Evolutionary conservation across 192 early-diverging fungal genomes (phyloP).

Genomic region (Chytriomyces sp.): DNA sequence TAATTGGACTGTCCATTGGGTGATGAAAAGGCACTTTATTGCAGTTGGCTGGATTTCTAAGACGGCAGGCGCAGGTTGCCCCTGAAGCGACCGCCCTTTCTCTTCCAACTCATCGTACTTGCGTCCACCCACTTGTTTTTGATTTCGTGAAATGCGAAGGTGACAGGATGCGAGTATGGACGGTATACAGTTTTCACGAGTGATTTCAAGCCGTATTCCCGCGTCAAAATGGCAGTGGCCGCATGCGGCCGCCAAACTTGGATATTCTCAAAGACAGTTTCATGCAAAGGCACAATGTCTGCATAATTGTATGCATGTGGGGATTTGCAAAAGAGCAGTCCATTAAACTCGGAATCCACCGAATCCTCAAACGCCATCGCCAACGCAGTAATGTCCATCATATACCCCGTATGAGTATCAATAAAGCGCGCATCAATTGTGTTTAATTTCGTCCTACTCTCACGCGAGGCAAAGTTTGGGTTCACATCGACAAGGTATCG

Average conservation of each 20-base stretch:
- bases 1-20: no score
- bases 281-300: constrained; percentile 28
- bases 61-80: no score
- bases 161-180: constrained; percentile 8
- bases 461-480: constrained; percentile 27
- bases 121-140: not conserved
- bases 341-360: not conserved
- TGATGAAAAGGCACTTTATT: no score
- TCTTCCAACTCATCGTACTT: no score
- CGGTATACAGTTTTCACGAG: not conserved
- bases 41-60: no score
- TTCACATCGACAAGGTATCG: constrained; percentile 47
- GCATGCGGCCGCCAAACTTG: constrained; percentile 37
- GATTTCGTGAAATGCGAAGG: not conserved
- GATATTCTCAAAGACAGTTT: constrained; percentile 37
- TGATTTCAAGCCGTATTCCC: constrained; percentile 27
- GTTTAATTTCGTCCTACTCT: constrained; percentile 6
- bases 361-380: not conserved
- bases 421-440: constrained; percentile 49
- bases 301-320: constrained; percentile 29
- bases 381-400: constrained; percentile 48
- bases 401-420: constrained; percentile 40
- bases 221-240: constrained; percentile 10
- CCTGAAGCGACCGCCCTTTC: no score
- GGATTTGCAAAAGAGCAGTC: constrained; percentile 37